phyloP scores from a whole-genome alignment of 768 basidiomycete genomes.

The Steccherinum ochraceum region DNA sequence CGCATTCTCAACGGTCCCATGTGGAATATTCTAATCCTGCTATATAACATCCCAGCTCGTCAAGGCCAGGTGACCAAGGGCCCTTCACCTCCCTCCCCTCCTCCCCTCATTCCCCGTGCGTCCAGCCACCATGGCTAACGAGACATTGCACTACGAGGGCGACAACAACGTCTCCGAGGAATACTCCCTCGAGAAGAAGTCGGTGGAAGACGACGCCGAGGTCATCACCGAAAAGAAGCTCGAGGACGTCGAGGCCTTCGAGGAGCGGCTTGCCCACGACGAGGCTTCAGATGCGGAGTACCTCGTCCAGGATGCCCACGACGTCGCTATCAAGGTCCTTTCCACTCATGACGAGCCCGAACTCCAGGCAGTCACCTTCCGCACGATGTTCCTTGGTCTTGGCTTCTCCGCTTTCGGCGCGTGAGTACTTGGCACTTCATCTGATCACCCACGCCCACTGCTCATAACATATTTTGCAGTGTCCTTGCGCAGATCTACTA shows the following conservation, averaged over 20 bases:
- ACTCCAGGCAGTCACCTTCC: constrained; percentile 43
- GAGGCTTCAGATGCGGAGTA: constrained; percentile 29
- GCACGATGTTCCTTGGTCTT: constrained; percentile 49
- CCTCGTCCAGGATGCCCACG: constrained; percentile 29
- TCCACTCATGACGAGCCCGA: constrained; percentile 30
- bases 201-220: not conserved
- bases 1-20: no score
- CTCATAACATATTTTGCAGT: constrained; percentile 1
- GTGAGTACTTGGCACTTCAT: constrained; percentile 24
- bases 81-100: not conserved
- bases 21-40: no score
- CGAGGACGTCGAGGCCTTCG: constrained; percentile 23
- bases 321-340: constrained; percentile 35
- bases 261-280: constrained; percentile 26
- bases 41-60: no score
- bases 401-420: constrained; percentile 51
- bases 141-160: not conserved
- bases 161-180: not conserved
- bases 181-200: not conserved
- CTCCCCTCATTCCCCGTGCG: not conserved
- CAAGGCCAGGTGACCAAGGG: no score
- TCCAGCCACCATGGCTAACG: not conserved
- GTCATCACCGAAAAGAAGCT: constrained; percentile 2
- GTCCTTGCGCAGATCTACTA: constrained; percentile 28
- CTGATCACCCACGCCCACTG: constrained; percentile 13